These are phyloP conservation scores for Scleroderma citrinum DNA, from an alignment of 768 basidiomycete species.

Conservation along the genomic window DNA sequence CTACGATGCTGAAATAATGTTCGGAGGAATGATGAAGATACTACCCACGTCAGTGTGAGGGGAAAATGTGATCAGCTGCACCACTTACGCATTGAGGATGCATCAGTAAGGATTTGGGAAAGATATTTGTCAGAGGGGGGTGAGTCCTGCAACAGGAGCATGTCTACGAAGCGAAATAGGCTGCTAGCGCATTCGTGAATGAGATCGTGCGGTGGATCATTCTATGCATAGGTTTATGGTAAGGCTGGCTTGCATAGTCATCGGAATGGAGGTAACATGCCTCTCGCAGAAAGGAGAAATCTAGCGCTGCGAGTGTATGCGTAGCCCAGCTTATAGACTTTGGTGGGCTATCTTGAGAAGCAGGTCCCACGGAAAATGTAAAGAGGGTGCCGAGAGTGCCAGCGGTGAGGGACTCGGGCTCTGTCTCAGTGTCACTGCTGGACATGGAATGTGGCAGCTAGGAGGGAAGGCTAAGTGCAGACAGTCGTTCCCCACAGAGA, in stretches of 20 bases:
- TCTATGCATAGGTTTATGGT: constrained; percentile 21
- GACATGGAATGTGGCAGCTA: constrained; percentile 18
- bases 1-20: constrained; percentile 49
- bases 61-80: background rate
- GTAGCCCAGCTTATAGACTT: constrained; percentile 19
- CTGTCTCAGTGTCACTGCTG: constrained; percentile 54
- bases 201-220: constrained; percentile 26
- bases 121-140: constrained; percentile 1
- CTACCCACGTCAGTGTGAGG: constrained; percentile 21
- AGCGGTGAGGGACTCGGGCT: constrained; percentile 14
- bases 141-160: constrained; percentile 10
- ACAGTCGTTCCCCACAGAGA: too few species aligned
- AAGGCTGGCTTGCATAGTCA: background rate
- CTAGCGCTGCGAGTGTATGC: constrained; percentile 19
- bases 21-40: constrained; percentile 25
- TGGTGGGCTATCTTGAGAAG: constrained; percentile 3
- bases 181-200: constrained; percentile 30
- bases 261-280: constrained; percentile 6
- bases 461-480: too few species aligned
- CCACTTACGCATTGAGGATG: constrained; percentile 20
- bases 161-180: constrained; percentile 28
- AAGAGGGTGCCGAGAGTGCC: constrained; percentile 12
- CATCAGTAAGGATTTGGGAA: constrained; percentile 7
- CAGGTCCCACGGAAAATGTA: constrained; percentile 15
- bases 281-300: constrained; percentile 26